Evolutionary conservation across 352 stramenopile genomes (phyloP).

Genomic region (Phytophthora tentaculata): DNA sequence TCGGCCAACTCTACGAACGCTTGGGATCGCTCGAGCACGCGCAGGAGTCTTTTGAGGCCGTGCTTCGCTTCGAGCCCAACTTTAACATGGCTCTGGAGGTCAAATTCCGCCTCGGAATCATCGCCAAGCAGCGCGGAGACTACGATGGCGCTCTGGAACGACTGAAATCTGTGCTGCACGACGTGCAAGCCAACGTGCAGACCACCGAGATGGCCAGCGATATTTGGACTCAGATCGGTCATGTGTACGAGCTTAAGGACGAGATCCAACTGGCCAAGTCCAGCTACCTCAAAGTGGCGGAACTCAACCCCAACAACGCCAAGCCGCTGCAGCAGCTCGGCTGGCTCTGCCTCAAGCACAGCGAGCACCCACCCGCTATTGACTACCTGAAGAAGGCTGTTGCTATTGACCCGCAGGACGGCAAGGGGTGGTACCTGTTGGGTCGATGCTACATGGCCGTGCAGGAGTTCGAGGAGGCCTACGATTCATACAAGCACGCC

Average conservation of each 20-base stretch:
- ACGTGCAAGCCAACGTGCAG: constrained; percentile 83
- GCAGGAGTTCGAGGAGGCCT: constrained; percentile 90
- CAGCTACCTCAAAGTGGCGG: constrained; percentile 86
- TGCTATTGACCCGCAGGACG: constrained; percentile 78
- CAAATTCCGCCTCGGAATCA: constrained; percentile 88
- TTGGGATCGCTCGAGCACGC: constrained; percentile 85
- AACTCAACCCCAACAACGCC: constrained; percentile 86
- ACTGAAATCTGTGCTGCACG: constrained; percentile 83
- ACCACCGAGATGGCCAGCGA: constrained; percentile 87
- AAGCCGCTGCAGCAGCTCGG: constrained; percentile 86
- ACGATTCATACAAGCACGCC: constrained; percentile 91
- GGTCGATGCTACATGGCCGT: constrained; percentile 93
- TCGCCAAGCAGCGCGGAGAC: constrained; percentile 84
- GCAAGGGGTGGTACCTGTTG: constrained; percentile 91
- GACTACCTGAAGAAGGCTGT: constrained; percentile 88
- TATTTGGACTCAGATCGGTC: constrained; percentile 89
- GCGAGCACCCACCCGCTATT: constrained; percentile 82
- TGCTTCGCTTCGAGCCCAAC: constrained; percentile 85
- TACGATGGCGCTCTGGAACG: constrained; percentile 84
- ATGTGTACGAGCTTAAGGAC: constrained; percentile 89
- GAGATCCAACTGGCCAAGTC: constrained; percentile 87
- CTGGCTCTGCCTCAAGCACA: constrained; percentile 87
- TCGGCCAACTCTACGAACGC: constrained; percentile 87
- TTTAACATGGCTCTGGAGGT: constrained; percentile 90
- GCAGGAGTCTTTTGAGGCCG: constrained; percentile 86